Evolutionary conservation across 345 rosid genomes (phyloP), one percentile per base, ranked within the genome.

Genomic region (Hirschfeldia incana): DNA sequence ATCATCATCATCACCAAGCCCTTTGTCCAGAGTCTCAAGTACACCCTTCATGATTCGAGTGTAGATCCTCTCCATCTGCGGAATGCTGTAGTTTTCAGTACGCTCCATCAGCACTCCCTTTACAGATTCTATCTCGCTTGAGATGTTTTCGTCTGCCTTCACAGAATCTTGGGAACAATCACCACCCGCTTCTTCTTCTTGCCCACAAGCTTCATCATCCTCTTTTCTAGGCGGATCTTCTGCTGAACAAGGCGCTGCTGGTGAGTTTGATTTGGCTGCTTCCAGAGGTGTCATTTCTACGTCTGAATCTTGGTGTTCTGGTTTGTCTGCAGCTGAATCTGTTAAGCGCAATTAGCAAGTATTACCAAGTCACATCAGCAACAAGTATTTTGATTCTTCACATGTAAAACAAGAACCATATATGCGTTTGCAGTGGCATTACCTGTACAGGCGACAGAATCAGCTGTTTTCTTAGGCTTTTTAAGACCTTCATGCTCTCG

Each of bases 41-140:
- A 88, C 86, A 16, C 88, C 94, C 75, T 90, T 96, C 89, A 96
- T 85, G 69, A 93, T 77, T 12, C 90, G 86, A 0, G 89, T 82
- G 75, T 96, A 96, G 1, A 92, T 83, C 86, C 92, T 90, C 84
- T 96, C 98, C 32, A 93, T 97, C 85, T 87, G 91, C 6, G 98
- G 97, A 59, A 95, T 87, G 75, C 82, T 85, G 58, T 88, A 88
- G 72, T 81, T 83, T 51, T 86, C 90, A 0, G 90, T 93, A 9
- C 81, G 85, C 71, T 85, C 88, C 82, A 90, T 65, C 9, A 91
- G 79, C 26, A 81, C 63, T 78, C 63, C 78, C 86, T 89, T 91
- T 4, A 83, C 74, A 0, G 82, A 26, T 76, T 89, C 88, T 49
- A 75, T 85, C 12, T 85, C 84, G 42, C 72, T 76, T 11, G 86